These are phyloP conservation scores for Aegilops longissima DNA, from an alignment of 176 grass and related monocot genomes.

Conservation along the genomic window DNA sequence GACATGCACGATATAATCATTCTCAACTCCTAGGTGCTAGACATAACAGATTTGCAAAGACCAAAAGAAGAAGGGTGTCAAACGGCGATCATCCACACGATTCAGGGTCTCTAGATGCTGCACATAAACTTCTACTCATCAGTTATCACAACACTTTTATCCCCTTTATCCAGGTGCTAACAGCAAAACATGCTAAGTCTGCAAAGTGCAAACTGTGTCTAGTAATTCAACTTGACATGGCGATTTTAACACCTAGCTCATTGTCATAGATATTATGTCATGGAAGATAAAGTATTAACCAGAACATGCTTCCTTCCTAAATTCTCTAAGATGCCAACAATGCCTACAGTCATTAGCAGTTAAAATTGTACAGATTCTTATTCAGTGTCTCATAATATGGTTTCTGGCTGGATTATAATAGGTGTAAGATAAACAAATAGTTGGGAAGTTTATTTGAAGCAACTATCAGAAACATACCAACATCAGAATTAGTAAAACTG, in stretches of 20 bases:
- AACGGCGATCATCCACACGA: neutral
- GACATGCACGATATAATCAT: neutral
- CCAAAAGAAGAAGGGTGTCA: neutral
- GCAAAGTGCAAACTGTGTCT: neutral
- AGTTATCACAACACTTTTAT: constrained; percentile 1
- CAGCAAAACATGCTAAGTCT: neutral
- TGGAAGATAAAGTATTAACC: neutral
- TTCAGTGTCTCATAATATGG: neutral
- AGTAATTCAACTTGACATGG: neutral
- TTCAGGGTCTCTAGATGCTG: neutral
- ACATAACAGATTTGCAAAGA: neutral
- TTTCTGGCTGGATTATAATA: neutral
- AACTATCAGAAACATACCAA: neutral
- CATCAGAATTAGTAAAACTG: constrained; percentile 5
- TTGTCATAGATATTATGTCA: neutral
- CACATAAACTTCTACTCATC: neutral
- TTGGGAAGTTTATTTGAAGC: neutral
- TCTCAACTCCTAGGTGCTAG: neutral
- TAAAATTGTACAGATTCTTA: constrained; percentile 3
- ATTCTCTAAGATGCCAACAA: neutral
- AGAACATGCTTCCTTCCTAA: constrained; percentile 18
- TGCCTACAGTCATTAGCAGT: neutral
- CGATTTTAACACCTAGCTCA: neutral
- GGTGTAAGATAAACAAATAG: neutral
- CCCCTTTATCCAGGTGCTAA: neutral